These are phyloP conservation scores for Penicillium desertorum DNA, from an alignment of 495 filamentous ascomycete genomes.

Conservation along the genomic window DNA sequence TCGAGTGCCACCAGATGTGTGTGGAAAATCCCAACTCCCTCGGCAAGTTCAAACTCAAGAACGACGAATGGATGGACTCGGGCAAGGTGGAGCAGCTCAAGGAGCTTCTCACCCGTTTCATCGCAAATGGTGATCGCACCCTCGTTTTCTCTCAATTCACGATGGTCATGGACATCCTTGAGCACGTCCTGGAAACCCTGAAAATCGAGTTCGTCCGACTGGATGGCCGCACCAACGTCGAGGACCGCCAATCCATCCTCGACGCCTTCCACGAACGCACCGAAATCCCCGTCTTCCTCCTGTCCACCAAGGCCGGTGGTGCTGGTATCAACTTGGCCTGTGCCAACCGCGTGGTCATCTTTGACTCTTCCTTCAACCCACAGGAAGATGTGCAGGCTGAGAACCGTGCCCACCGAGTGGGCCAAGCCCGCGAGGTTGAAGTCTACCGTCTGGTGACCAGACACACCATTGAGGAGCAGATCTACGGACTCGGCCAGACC, in stretches of 20 bases:
- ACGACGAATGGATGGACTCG: conserved; percentile 85
- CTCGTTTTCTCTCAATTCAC: conserved; percentile 93
- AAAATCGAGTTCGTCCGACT: conserved; percentile 74
- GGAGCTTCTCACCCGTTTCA: conserved; percentile 68
- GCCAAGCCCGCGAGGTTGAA: conserved; percentile 86
- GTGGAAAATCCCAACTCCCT: conserved; percentile 66
- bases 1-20: conserved; percentile 79
- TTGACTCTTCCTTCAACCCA: conserved; percentile 93
- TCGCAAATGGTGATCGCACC: conserved; percentile 78
- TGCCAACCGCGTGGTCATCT: conserved; percentile 97
- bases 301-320: conserved; percentile 90
- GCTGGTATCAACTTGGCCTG: conserved; percentile 92
- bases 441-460: conserved; percentile 77
- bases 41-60: conserved; percentile 64
- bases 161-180: conserved; percentile 85
- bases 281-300: conserved; percentile 83
- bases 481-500: conserved; percentile 81
- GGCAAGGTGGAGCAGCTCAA: conserved; percentile 82
- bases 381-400: conserved; percentile 96
- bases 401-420: conserved; percentile 93
- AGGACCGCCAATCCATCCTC: conserved; percentile 75
- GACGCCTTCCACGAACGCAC: conserved; percentile 77
- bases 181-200: conserved; percentile 72
- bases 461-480: conserved; percentile 89
- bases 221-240: conserved; percentile 81